Conservation (phyloP, 1,139 yeast genomes). For the Groenewaldozyma auringiensis region DNA sequence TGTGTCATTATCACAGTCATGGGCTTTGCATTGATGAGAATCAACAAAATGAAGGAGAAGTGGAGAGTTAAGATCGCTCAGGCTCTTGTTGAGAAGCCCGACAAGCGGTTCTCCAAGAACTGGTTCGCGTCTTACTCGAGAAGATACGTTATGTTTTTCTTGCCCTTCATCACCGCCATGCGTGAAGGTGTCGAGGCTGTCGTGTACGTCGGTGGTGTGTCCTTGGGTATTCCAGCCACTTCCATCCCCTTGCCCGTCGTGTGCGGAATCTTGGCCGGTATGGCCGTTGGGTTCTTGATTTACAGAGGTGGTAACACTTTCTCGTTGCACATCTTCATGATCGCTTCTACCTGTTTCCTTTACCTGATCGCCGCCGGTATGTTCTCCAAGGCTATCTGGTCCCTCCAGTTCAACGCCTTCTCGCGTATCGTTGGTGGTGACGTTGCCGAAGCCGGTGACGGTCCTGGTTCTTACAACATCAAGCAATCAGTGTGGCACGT, state of each 20-base stretch:
- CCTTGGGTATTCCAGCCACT: slow-evolving; percentile 63
- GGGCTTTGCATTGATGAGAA: slow-evolving; percentile 89
- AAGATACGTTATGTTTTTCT: slow-evolving; percentile 67
- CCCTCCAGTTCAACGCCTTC: slow-evolving; percentile 64
- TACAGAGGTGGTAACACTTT: slow-evolving; percentile 73
- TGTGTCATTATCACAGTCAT: slow-evolving; percentile 73
- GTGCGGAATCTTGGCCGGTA: slow-evolving; percentile 61
- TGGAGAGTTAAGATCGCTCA: slow-evolving; percentile 87
- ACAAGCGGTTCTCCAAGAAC: slow-evolving; percentile 30
- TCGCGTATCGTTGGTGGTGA: slow-evolving; percentile 73
- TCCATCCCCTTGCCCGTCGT: slow-evolving; percentile 81
- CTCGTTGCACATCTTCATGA: slow-evolving; percentile 73
- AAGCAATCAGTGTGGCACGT: slow-evolving; percentile 85
- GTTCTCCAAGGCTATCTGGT: slow-evolving; percentile 88
- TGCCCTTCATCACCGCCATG: slow-evolving; percentile 70
- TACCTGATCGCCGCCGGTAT: slow-evolving; percentile 86
- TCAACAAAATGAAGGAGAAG: slow-evolving; percentile 84
- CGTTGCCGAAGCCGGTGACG: slow-evolving; percentile 81
- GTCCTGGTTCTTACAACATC: slow-evolving; percentile 92
- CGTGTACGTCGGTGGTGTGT: slow-evolving; percentile 83
- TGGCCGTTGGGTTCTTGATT: slow-evolving; percentile 54
- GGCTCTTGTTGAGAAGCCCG: slow-evolving; percentile 44
- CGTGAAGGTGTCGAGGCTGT: slow-evolving; percentile 90
- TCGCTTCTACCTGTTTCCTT: slow-evolving; percentile 75
- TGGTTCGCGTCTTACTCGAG: neutral